phyloP scores from a whole-genome alignment of 106 monocot genomes.

The Phalaenopsis equestris region DNA sequence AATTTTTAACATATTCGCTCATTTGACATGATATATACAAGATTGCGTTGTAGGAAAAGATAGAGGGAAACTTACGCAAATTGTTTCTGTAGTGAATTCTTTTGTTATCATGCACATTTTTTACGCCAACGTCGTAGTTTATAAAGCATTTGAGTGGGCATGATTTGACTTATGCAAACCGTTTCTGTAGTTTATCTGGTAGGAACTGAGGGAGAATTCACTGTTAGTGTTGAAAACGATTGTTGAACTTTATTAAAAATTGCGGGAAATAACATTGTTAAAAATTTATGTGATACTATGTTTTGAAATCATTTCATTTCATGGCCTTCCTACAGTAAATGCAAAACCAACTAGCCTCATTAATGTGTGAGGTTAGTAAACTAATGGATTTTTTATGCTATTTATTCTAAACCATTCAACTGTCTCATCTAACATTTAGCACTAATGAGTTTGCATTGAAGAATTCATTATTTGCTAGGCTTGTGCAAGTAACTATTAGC shows the following conservation, averaged over 20 bases:
- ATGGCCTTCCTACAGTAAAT: neutral
- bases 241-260: neutral
- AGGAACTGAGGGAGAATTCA: neutral
- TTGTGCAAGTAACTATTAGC: neutral
- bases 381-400: neutral
- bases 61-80: neutral
- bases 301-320: neutral
- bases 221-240: neutral
- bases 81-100: neutral
- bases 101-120: neutral
- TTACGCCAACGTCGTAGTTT: neutral
- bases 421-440: neutral
- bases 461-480: neutral
- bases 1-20: neutral
- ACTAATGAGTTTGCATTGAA: neutral
- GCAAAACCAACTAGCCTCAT: neutral
- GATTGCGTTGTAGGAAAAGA: neutral
- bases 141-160: neutral
- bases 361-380: neutral
- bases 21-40: neutral
- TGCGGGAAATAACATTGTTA: neutral
- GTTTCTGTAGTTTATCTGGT: neutral
- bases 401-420: neutral
- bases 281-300: neutral
- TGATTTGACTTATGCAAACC: neutral